Evolutionary conservation across 2,329 filamentous ascomycete species (phyloP).

Genomic region (Septoria petroselini): DNA sequence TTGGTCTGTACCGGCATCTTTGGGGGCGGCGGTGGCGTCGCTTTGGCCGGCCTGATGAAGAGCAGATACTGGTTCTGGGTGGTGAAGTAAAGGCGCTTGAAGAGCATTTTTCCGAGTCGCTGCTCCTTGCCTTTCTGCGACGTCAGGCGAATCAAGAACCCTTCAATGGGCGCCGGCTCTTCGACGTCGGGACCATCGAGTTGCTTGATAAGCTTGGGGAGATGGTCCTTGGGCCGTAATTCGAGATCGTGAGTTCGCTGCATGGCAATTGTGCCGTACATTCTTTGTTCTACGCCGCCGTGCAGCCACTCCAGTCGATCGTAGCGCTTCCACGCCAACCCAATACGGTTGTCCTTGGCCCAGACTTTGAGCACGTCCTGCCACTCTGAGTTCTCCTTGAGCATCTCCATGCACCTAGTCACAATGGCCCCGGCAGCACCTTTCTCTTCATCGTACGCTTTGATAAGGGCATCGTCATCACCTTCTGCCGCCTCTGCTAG

Average conservation of each 20-base stretch:
- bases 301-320: constrained; percentile 67
- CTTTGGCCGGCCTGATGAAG: constrained; percentile 60
- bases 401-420: constrained; percentile 56
- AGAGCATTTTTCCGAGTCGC: constrained; percentile 59
- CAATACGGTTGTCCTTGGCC: constrained; percentile 58
- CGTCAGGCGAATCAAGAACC: constrained; percentile 63
- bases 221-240: constrained; percentile 63
- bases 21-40: constrained; percentile 56
- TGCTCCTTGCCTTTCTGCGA: constrained; percentile 60
- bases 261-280: constrained; percentile 69
- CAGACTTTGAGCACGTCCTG: constrained; percentile 57
- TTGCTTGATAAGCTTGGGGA: constrained; percentile 52
- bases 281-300: constrained; percentile 62
- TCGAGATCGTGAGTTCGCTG: constrained; percentile 64
- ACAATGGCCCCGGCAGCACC: constrained; percentile 58
- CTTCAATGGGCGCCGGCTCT: constrained; percentile 63
- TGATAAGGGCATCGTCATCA: constrained; percentile 46
- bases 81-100: constrained; percentile 64
- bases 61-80: constrained; percentile 62
- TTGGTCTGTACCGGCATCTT: constrained; percentile 45
- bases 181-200: constrained; percentile 47
- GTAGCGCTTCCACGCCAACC: constrained; percentile 66
- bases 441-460: constrained; percentile 51
- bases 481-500: constrained; percentile 45
- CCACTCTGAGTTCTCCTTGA: constrained; percentile 58